Base-by-base conservation (phyloP, 2,329 filamentous ascomycete species). In the Aurifilum marmelostoma region DNA sequence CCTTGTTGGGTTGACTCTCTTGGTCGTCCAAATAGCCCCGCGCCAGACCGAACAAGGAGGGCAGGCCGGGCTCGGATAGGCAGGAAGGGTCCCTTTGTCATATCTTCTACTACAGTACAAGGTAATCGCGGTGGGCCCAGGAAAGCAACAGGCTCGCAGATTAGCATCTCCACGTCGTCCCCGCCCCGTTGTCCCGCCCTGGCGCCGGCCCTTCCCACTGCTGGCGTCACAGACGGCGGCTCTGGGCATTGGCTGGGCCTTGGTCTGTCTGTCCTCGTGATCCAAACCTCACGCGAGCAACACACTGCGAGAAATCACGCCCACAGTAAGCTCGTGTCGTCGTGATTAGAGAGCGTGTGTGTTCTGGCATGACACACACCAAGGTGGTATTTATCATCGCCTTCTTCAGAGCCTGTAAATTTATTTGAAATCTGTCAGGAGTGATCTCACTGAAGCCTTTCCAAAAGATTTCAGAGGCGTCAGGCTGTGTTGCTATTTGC, bases 271-370 rank as follows among this genome's bases (percentile, higher is more conserved):
- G 43, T n/a, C 5, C 24, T 58, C 54, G 54, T 52, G 47, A 24
- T 52, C 5, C 12, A 1, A 27, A 54, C 50, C 24, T 12, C 50
- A 54, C 50, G 50, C 24, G 50, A 54, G 50, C 27, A 18, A 58
- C 29, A 27, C 29, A 14, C 24, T 32, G 24, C 27, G 4, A 34
- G 8, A 34, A 16, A 32, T 18, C 27, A 21, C 29, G 54, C 54
- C 54, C 27, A n/a, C 16, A 27, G 54, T 58, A 58, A 58, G 54
- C 54, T 58, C n/a, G n/a, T n/a, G n/a, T n/a, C n/a, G n/a, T n/a
- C n/a, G n/a, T n/a, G n/a, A n/a, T n/a, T n/a, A n/a, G n/a, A n/a
- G n/a, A n/a, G n/a, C n/a, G n/a, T n/a, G n/a, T n/a, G n/a, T n/a
- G n/a, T n/a, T n/a, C n/a, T n/a, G n/a, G n/a, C n/a, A n/a, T n/a